Conservation (phyloP, 2,329 filamentous ascomycete species). For the Drechslera avenae region DNA sequence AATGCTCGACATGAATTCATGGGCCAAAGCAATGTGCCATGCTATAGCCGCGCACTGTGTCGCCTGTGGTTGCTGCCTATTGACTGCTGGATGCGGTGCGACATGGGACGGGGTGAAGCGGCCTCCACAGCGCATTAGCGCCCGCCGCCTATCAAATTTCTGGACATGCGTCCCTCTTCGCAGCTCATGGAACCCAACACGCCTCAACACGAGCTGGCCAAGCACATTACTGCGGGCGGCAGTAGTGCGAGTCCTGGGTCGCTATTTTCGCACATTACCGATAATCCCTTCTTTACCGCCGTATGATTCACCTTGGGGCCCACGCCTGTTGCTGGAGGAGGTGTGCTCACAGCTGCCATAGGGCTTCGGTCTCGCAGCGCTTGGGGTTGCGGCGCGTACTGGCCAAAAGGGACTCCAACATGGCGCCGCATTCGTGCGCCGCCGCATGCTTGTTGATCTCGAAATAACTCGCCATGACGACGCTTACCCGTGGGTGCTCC, state of each 20-base stretch:
- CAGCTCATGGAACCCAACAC: slow-evolving; percentile 47
- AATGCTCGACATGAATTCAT: no score
- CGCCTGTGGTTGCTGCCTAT: neutral
- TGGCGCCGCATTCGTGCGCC: slow-evolving; percentile 74
- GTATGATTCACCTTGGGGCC: slow-evolving; percentile 56
- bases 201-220: slow-evolving; percentile 45
- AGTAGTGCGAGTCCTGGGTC: slow-evolving; percentile 43
- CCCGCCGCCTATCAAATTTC: slow-evolving; percentile 20
- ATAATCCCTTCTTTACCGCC: slow-evolving; percentile 61
- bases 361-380: slow-evolving; percentile 87
- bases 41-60: neutral
- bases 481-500: slow-evolving; percentile 90
- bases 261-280: slow-evolving; percentile 52
- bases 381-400: slow-evolving; percentile 81
- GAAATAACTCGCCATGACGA: slow-evolving; percentile 95
- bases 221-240: slow-evolving; percentile 39
- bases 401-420: slow-evolving; percentile 77
- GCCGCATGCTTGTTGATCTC: slow-evolving; percentile 88
- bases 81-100: slow-evolving; percentile 1
- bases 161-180: slow-evolving; percentile 10
- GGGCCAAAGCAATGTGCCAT: no score
- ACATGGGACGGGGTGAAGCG: slow-evolving; percentile 10
- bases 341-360: slow-evolving; percentile 46
- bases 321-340: slow-evolving; percentile 22
- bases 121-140: slow-evolving; percentile 23